These are phyloP conservation scores for Sphaerosporella brunnea DNA, from an alignment of 495 filamentous ascomycete species.

Conservation along the genomic window DNA sequence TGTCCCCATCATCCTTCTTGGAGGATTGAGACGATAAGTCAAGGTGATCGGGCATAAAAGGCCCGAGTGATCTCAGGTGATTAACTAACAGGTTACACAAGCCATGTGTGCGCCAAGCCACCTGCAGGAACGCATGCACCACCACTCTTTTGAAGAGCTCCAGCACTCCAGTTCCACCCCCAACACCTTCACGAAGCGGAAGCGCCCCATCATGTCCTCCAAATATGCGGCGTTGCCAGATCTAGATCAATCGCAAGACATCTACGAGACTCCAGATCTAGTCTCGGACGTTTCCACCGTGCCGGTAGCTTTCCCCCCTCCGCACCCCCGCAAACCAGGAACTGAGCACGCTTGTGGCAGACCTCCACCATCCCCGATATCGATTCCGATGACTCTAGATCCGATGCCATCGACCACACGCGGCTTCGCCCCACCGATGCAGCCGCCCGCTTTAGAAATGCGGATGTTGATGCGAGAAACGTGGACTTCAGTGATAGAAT, in stretches of 20 bases:
- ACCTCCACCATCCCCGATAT: slow-evolving; percentile 31
- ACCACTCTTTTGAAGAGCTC: not conserved
- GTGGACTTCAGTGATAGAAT: slow-evolving; percentile 74
- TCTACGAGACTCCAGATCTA: slow-evolving; percentile 87
- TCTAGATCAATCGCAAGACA: slow-evolving; percentile 73
- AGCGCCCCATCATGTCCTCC: slow-evolving; percentile 19
- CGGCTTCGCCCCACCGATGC: slow-evolving; percentile 58
- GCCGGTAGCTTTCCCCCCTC: slow-evolving; percentile 37
- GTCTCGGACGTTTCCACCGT: slow-evolving; percentile 74
- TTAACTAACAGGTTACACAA: too few relatives aligned
- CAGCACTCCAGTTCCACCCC: not conserved
- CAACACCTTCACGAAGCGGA: too few relatives aligned
- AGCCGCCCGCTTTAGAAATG: slow-evolving; percentile 57
- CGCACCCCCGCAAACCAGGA: too few relatives aligned
- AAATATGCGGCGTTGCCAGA: slow-evolving; percentile 81
- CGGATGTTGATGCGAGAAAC: slow-evolving; percentile 53
- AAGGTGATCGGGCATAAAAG: too few relatives aligned
- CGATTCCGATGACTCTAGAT: slow-evolving; percentile 33
- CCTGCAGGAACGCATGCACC: not conserved
- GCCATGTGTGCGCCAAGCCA: not conserved
- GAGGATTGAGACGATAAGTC: too few relatives aligned
- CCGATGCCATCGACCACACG: slow-evolving; percentile 50
- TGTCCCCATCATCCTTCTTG: too few relatives aligned
- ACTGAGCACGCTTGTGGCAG: too few relatives aligned
- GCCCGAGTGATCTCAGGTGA: too few relatives aligned